Conservation (phyloP, 164 flowering plant species). For the Berberis vulgaris region DNA sequence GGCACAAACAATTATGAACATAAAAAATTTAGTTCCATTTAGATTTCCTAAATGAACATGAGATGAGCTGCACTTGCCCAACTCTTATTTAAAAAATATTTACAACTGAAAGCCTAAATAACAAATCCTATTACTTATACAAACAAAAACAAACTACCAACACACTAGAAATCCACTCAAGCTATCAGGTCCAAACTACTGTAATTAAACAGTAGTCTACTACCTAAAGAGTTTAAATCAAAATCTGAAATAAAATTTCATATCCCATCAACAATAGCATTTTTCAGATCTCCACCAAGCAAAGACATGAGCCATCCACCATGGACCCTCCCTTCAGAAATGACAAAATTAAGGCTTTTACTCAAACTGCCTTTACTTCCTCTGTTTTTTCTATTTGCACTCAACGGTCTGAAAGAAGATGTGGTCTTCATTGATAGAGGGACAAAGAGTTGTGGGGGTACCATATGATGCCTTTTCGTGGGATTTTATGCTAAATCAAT, state of each 20-base stretch:
- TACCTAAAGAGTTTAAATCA: not conserved
- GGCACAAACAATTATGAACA: no score
- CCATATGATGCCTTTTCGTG: constrained; percentile 36
- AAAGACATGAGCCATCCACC: constrained; percentile 85
- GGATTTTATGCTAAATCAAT: constrained; percentile 44
- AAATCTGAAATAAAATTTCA: constrained; percentile 4
- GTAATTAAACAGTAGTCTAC: not conserved
- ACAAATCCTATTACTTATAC: constrained; percentile 3
- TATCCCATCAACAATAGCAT: constrained; percentile 32
- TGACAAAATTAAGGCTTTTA: constrained; percentile 27
- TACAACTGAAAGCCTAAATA: constrained; percentile 6
- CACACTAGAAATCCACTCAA: not conserved
- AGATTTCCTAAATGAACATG: no score
- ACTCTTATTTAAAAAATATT: constrained; percentile 11
- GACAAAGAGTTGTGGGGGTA: constrained; percentile 80
- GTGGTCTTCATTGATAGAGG: constrained; percentile 77
- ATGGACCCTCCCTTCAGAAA: constrained; percentile 94
- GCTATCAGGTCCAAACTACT: not conserved
- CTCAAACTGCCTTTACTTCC: constrained; percentile 14
- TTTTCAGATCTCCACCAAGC: constrained; percentile 62
- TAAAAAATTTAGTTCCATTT: no score
- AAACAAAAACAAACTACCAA: not conserved
- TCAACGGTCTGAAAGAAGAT: constrained; percentile 22
- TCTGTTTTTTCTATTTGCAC: constrained; percentile 21
- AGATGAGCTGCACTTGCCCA: not conserved